A percentile compares a stretch with the other conserved stretches of the same genome.
Evolutionary conservation across 2,329 filamentous ascomycete genomes (phyloP).

Genomic region (Myotisia sp.): DNA sequence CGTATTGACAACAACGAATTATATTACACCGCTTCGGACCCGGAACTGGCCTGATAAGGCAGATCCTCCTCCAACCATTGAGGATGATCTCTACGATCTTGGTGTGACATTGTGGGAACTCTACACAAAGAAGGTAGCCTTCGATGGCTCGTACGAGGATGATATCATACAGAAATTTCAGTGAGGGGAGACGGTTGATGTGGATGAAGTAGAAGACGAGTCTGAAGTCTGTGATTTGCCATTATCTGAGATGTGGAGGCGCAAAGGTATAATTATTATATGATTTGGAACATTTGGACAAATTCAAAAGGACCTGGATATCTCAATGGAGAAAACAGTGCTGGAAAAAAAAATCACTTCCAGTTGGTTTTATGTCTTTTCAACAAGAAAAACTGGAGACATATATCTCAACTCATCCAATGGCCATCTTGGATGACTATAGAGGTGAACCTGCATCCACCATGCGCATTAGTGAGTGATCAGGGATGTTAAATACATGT

Average conservation of each 20-base stretch:
- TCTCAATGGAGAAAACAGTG: too few species aligned
- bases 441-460: too few species aligned
- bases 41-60: slow-evolving; percentile 8
- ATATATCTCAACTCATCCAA: too few species aligned
- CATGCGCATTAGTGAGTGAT: too few species aligned
- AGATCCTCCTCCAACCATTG: slow-evolving; percentile 9
- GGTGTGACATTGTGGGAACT: slow-evolving; percentile 8
- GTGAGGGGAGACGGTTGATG: slow-evolving; percentile 8
- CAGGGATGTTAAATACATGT: too few species aligned
- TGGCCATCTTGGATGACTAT: too few species aligned
- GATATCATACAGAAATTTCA: slow-evolving; percentile 8
- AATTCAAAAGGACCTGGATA: too few species aligned
- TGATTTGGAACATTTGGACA: slow-evolving; percentile 1
- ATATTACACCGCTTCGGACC: slow-evolving; percentile 7
- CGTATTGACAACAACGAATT: slow-evolving; percentile 6
- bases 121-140: slow-evolving; percentile 6
- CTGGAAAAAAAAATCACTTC: too few species aligned
- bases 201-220: slow-evolving; percentile 9
- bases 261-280: slow-evolving; percentile 6
- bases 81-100: slow-evolving; percentile 8
- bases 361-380: too few species aligned
- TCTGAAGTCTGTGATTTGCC: slow-evolving; percentile 6
- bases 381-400: too few species aligned
- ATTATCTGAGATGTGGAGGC: slow-evolving; percentile 9
- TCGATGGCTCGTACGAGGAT: slow-evolving; percentile 9